phyloP scores from a whole-genome alignment of 306 rosid species.

The Lablab purpureus region DNA sequence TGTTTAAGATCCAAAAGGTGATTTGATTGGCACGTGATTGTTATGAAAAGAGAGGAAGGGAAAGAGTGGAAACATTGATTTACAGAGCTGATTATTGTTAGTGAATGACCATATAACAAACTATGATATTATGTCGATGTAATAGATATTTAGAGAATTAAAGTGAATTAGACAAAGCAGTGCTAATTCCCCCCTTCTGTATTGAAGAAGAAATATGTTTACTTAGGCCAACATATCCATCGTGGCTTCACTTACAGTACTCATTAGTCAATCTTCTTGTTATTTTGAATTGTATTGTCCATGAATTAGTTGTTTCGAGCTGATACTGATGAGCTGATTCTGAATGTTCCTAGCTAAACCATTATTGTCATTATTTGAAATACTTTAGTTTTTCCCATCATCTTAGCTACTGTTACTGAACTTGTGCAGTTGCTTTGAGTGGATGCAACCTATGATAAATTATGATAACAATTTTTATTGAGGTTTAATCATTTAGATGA shows the following conservation, averaged over 20 bases:
- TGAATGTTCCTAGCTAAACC: neutral
- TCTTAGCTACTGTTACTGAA: constrained; percentile 26
- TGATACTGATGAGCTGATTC: neutral
- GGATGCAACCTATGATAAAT: constrained; percentile 13
- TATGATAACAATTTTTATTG: neutral
- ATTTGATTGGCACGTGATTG: neutral
- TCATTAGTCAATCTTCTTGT: neutral
- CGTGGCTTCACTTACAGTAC: constrained; percentile 7
- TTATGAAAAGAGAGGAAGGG: neutral
- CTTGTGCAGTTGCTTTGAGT: constrained; percentile 11
- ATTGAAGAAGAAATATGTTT: constrained; percentile 14
- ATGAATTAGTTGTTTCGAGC: constrained; percentile 23
- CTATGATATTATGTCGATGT: neutral
- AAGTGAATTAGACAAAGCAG: neutral
- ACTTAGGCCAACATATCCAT: neutral
- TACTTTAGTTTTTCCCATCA: constrained; percentile 1
- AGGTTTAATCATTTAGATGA: neutral
- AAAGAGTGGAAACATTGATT: neutral
- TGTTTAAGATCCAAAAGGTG: neutral
- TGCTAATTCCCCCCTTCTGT: neutral
- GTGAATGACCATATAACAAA: neutral
- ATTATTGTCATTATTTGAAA: neutral
- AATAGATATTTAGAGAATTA: neutral
- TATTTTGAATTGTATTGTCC: constrained; percentile 18
- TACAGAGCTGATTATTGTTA: neutral